Base-by-base conservation (phyloP, 2,329 filamentous ascomycete species). In the Drechmeria coniospora region DNA sequence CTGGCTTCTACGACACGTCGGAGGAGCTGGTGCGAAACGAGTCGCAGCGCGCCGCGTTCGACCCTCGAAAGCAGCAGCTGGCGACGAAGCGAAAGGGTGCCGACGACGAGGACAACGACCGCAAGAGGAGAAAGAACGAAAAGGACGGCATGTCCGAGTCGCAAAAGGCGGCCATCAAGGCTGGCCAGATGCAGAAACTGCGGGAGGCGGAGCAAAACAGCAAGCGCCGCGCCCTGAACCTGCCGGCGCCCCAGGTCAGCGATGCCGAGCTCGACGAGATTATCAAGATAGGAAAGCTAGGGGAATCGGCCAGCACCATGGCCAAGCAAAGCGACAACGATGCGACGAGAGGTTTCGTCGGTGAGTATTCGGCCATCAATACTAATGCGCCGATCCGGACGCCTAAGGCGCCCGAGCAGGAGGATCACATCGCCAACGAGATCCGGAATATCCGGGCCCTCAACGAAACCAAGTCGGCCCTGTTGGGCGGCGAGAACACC, bases 211-310 rank as follows among this genome's bases (percentile, higher is more conserved):
- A 98, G 53, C 87, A 93, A 54, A 92, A 82, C 57, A 94, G 83
- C 61, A 95, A 93, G 57, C 73, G 90, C 32, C 72, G 83, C 32
- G 60, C 77, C 6, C 63, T 98, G n/a, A 74, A 77, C 25, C 61
- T 98, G 15, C 90, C 90, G 7, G 63, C 80, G 15, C 90, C 90
- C 7, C 90, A 98, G 55, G 83, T 98, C 42, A 77, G 81, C 50
- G 90, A 98, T 45, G 68, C 74, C 23, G 90, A 98, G 54, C 63
- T 98, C 33, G 90, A 98, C 47, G 86, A 94, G 40, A 95, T 98
- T 45, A 83, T 98, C 38, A 98, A 98, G 61, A 92, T 95, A 84
- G 87, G 90, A 24, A 80, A 92, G 68, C 72, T 84, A 34, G 90
- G 87, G 21, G 84, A 94, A 46, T 75, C 78, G 28, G 90, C 90